Base-by-base conservation (phyloP, 331 rosid genomes). In the Acacia pycnantha region DNA sequence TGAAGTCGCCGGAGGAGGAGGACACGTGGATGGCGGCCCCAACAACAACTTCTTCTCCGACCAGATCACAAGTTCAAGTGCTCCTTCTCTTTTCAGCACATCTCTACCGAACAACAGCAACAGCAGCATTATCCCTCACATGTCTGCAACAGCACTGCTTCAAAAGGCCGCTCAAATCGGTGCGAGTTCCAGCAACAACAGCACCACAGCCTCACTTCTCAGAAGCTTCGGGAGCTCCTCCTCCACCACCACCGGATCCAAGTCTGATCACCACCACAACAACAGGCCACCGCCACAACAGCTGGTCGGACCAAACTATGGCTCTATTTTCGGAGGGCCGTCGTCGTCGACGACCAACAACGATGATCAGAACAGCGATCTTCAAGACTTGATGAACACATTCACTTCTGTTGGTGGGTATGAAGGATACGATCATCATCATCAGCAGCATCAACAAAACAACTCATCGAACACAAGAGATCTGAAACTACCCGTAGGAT, bases 161-260 rank as follows among this genome's bases (percentile, higher is more conserved):
- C 98, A 95, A 53, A 93, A 92, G 81, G 99, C 98, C 1, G 99
- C 99, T 12, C 99, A 95, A 54, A 80, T 95, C 81, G 98, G 99
- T 26, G 92, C 98, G 67, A 90, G 84, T 21, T 82, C 99, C 1
- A 65, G 70, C 70, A 65, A 65, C 70, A 65, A 65, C 70, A 65
- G 70, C 0, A 84, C 83, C 82, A 66, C 47, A 1, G 86, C 93
- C 15, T 89, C 98, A 0, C 79, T 95, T 19, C 88, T 95, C 27
- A 84, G 96, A 53, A 86, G 90, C 37, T 95, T 90, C 12, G 98
- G 94, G 46, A 65, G 70, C 88, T 82, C 93, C 12, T 86, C 95
- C 43, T 81, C 90, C 0, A 80, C 77, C 0, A 83, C 80, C 83
- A 74, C 86, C 15, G 91, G 86, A 1, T 56, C 89, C 4, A 87